Percentiles rank a stretch among this genome's conserved stretches.
phyloP scores from a whole-genome alignment of 495 filamentous ascomycete species.

The Aspergillus wentii region DNA sequence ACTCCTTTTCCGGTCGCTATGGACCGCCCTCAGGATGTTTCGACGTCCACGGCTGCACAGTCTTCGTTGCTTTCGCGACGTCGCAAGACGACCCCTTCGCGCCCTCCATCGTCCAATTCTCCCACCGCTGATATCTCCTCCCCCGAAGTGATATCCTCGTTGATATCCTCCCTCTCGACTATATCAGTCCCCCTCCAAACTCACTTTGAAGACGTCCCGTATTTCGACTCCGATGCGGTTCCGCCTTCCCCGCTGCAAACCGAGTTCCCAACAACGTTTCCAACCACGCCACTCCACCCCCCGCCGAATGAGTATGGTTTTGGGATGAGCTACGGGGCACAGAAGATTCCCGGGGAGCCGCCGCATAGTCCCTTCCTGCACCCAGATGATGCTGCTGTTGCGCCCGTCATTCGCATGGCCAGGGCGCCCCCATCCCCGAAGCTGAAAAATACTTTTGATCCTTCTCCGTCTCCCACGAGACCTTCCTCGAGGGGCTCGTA shows the following conservation, averaged over 20 bases:
- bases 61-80: constrained; percentile 25
- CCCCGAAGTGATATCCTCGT: constrained; percentile 87
- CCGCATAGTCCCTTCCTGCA: constrained; percentile 46
- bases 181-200: constrained; percentile 72
- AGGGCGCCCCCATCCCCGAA: constrained; percentile 74
- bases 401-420: constrained; percentile 81
- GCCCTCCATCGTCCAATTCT: constrained; percentile 22
- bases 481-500: constrained; percentile 36
- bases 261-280: constrained; percentile 20
- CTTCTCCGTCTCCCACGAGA: constrained; percentile 17
- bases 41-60: constrained; percentile 19
- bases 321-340: constrained; percentile 66
- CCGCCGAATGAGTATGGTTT: constrained; percentile 47
- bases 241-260: constrained; percentile 41
- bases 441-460: constrained; percentile 15
- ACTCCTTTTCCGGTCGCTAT: constrained; percentile 26
- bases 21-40: constrained; percentile 24
- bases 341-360: constrained; percentile 32
- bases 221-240: constrained; percentile 41
- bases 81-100: constrained; percentile 36
- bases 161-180: constrained; percentile 86
- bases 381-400: constrained; percentile 69
- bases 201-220: constrained; percentile 64
- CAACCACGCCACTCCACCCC: constrained; percentile 18
- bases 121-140: constrained; percentile 55